Base-by-base conservation (phyloP, 371 early-diverging fungal species). In the Zychaea mexicana region DNA sequence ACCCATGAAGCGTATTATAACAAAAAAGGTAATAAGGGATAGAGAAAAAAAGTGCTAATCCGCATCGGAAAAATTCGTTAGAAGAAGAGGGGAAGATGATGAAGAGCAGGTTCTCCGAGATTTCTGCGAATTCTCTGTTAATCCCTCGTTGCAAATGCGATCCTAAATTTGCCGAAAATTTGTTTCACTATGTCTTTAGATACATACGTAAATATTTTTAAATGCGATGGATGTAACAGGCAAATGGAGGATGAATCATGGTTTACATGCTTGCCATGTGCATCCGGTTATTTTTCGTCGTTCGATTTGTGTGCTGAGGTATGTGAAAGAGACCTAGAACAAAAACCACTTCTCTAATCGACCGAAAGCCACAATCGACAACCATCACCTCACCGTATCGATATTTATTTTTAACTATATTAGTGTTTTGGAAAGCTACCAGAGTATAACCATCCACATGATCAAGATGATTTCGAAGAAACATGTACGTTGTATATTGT, bases 301-400 rank as follows among this genome's bases (percentile, higher is more conserved):
- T 93, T 85, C 71, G 92, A 93, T 72, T 67, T 93, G 10, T 93
- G 93, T 64, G 57, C 65, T 0, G 76, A 82, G 71, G 89, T 87
- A 81, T 62, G 57, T 32, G 39, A 8, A 22, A 52, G n/a, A n/a
- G n/a, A n/a, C n/a, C n/a, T n/a, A n/a, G n/a, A n/a, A n/a, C n/a
- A n/a, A n/a, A n/a, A n/a, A n/a, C n/a, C n/a, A n/a, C n/a, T n/a
- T n/a, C n/a, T n/a, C n/a, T n/a, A n/a, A n/a, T n/a, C n/a, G n/a
- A n/a, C n/a, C n/a, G n/a, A n/a, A n/a, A n/a, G n/a, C n/a, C n/a
- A n/a, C n/a, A n/a, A n/a, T n/a, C n/a, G n/a, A n/a, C n/a, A n/a
- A n/a, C n/a, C n/a, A n/a, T n/a, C n/a, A n/a, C n/a, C n/a, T n/a
- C n/a, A 33, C 5, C 12, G 33, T 8, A 45, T 45, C 21, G 24